Evolutionary conservation across 768 basidiomycete genomes (phyloP).

Genomic region (Austroboletus eburneus): DNA sequence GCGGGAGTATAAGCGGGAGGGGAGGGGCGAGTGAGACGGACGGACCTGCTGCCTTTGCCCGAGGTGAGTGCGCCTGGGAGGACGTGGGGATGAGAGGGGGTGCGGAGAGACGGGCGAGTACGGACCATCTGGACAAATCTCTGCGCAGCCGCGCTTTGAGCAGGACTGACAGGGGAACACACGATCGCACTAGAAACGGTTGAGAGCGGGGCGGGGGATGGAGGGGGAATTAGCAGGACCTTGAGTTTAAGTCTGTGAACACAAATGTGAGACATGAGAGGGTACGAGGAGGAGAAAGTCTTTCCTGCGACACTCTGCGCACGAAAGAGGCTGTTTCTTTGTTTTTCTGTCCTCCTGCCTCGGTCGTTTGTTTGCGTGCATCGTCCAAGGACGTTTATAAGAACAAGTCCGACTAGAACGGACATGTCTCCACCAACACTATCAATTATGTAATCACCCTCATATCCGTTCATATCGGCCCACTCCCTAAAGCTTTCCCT

Average conservation of each 20-base stretch:
- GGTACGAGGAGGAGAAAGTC: constrained; percentile 9
- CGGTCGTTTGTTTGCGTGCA: constrained; percentile 39
- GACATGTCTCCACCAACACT: constrained; percentile 16
- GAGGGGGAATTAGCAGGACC: constrained; percentile 28
- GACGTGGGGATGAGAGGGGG: not conserved
- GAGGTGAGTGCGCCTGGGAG: constrained; percentile 53
- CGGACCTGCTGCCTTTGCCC: constrained; percentile 59
- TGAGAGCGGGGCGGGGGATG: constrained; percentile 1
- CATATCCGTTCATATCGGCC: constrained; percentile 32
- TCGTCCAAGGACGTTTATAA: constrained; percentile 6
- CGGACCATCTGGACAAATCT: constrained; percentile 57
- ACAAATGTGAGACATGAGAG: not conserved
- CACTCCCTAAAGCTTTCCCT: constrained; percentile 17
- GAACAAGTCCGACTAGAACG: constrained; percentile 22
- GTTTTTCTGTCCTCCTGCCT: constrained; percentile 33
- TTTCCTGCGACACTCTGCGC: constrained; percentile 60
- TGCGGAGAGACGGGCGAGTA: not conserved
- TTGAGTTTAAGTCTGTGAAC: constrained; percentile 50
- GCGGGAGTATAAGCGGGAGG: constrained; percentile 13
- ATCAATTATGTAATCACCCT: constrained; percentile 25
- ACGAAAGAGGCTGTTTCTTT: constrained; percentile 49
- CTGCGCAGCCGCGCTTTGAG: constrained; percentile 61
- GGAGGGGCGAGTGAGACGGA: not conserved
- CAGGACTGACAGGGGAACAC: constrained; percentile 66
- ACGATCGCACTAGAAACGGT: constrained; percentile 49